phyloP scores from a whole-genome alignment of 768 basidiomycete species.

The Suillus discolor region DNA sequence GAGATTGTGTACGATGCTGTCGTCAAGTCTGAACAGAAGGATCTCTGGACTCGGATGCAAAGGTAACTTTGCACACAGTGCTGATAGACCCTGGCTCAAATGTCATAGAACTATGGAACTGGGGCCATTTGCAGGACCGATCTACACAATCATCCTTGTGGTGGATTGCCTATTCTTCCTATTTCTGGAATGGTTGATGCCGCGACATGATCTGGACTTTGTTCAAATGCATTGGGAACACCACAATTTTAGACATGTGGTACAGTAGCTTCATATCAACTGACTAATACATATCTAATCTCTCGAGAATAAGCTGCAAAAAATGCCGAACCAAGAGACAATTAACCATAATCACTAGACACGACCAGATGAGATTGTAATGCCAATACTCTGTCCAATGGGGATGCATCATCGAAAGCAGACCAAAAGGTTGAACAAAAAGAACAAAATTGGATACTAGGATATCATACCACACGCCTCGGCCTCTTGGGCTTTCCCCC shows the following conservation, averaged over 20 bases:
- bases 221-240: conserved; percentile 68
- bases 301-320: conserved; percentile 14
- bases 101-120: conserved; percentile 68
- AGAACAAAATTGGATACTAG: conserved; percentile 3
- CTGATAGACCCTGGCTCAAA: background rate
- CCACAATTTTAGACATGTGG: conserved; percentile 38
- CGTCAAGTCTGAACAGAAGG: conserved; percentile 58
- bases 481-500: conserved; percentile 23
- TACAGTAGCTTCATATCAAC: conserved; percentile 15
- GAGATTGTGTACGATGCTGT: conserved; percentile 82
- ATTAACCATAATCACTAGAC: conserved; percentile 3
- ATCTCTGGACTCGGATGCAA: conserved; percentile 76
- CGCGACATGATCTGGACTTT: conserved; percentile 74
- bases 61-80: conserved; percentile 49
- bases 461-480: conserved; percentile 15
- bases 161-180: conserved; percentile 90
- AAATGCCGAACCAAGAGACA: conserved; percentile 4
- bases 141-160: conserved; percentile 85
- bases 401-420: conserved; percentile 6
- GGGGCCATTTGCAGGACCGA: conserved; percentile 82
- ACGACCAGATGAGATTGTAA: conserved; percentile 1
- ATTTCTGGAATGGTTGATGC: conserved; percentile 83
- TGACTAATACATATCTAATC: background rate
- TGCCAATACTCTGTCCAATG: conserved; percentile 6
- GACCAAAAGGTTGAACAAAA: background rate